A percentile compares a stretch with the other conserved stretches of the same genome.
Conservation (phyloP, 495 filamentous ascomycete genomes). For the Staphylotrichum longicolle region DNA sequence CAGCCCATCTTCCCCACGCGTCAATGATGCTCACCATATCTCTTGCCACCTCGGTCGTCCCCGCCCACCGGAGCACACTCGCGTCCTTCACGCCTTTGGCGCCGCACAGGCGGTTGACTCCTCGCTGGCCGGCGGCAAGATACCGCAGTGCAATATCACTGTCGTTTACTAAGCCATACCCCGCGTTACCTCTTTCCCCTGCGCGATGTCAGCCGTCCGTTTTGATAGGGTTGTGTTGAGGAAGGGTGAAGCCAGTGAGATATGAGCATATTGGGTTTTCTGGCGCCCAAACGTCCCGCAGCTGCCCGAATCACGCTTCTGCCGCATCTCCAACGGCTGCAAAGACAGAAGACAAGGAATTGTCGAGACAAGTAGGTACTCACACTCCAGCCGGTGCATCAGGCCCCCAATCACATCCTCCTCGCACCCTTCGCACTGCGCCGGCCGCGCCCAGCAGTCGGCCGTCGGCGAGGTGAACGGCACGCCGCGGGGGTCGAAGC, state of each 20-base stretch:
- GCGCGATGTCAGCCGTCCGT: too few species aligned
- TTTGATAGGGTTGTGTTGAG: too few species aligned
- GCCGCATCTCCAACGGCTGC: too few species aligned
- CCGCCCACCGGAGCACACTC: conserved; percentile 36
- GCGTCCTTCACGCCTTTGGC: conserved; percentile 28
- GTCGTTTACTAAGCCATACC: conserved; percentile 38
- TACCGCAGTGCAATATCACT: conserved; percentile 36
- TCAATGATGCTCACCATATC: conserved; percentile 46
- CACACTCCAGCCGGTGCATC: conserved; percentile 25
- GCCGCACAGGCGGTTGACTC: conserved; percentile 39
- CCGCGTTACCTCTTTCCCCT: not conserved
- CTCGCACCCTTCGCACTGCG: conserved; percentile 4
- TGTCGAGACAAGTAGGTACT: not conserved
- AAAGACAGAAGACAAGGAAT: too few species aligned
- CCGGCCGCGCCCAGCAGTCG: conserved; percentile 38
- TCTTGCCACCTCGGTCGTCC: conserved; percentile 32
- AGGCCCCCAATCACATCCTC: conserved; percentile 15
- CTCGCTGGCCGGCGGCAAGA: conserved; percentile 30
- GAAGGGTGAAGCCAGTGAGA: too few species aligned
- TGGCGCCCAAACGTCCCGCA: too few species aligned
- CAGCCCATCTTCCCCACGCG: conserved; percentile 39
- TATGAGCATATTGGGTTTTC: too few species aligned
- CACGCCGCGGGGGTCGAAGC: conserved; percentile 48
- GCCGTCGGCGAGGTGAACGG: conserved; percentile 39
- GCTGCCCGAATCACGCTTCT: too few species aligned